Evolutionary conservation across 805 yeast genomes (phyloP), one percentile per base, ranked within the genome.

Genomic region (Jamesozyma spencerorum): DNA sequence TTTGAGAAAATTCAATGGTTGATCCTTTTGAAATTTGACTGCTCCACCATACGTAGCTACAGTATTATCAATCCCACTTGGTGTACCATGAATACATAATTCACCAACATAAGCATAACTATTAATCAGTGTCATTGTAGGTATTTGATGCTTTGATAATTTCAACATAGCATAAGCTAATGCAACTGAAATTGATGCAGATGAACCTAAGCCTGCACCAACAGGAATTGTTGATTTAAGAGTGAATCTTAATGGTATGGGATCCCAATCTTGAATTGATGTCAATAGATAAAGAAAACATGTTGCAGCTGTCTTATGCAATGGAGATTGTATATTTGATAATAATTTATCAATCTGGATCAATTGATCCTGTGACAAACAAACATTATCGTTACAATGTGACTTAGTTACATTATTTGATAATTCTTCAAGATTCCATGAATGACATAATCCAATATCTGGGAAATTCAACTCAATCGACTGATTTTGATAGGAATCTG

Each of bases 11-110:
- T 46, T 58, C 66, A 53, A 37, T 38, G 47, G 32, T 49, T 50
- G 24, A 5, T 36, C 40, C 35, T 94, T 74, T 63, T 83, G 90
- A 63, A 79, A 90, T 76, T 81, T 69, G 1, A 92, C 95, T 0
- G 97, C 97, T 36, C 97, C 97, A 18, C 98, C 98, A 50, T 79
- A 80, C 0, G 96, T 83, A 2, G 97, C 94, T 37, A 90, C 97
- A 0, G 96, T 87, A 56, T 92, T 92, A 60, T 92, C 98, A 39
- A 92, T 86, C 11, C 98, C 98, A 15, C 94, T 81, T 7, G 98
- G 98, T 51, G 84, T 87, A 1, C 97, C 97, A 57, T 90, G 97
- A 50, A 88, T 84, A 57, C 97, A 86, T 57, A 81, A 82, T 60
- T 92, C 98, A 30, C 97, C 97, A 67, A 90, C 70, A 48, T 82